Percentiles rank a stretch among this genome's conserved stretches.
phyloP scores from a whole-genome alignment of 768 basidiomycete species.

The Russula compacta region DNA sequence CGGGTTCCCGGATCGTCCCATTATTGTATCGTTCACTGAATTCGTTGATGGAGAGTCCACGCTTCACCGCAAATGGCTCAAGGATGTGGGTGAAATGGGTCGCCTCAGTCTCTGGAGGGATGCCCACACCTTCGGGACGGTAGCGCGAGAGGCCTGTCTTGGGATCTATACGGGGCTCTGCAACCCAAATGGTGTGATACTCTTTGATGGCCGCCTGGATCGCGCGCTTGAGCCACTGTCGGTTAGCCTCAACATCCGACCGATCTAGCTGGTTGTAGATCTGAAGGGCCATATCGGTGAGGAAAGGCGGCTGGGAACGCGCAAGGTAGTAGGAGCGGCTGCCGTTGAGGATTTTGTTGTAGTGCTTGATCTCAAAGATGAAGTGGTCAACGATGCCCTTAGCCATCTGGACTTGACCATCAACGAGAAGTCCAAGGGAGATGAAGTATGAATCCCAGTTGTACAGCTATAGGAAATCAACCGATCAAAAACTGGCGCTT shows the following conservation, averaged over 20 bases:
- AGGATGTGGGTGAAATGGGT: slow-evolving; percentile 97
- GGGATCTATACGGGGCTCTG: slow-evolving; percentile 87
- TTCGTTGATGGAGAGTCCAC: slow-evolving; percentile 88
- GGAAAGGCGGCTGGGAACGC: slow-evolving; percentile 95
- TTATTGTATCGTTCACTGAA: slow-evolving; percentile 96
- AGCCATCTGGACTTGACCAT: slow-evolving; percentile 89
- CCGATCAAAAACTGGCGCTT: neutral
- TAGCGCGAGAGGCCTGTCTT: slow-evolving; percentile 92
- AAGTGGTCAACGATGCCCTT: slow-evolving; percentile 99
- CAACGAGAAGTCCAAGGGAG: slow-evolving; percentile 85
- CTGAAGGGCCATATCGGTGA: slow-evolving; percentile 97
- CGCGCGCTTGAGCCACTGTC: slow-evolving; percentile 87
- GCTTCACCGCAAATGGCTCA: slow-evolving; percentile 87
- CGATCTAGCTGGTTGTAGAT: slow-evolving; percentile 95
- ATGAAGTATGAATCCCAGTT: slow-evolving; percentile 98
- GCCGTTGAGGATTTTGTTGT: slow-evolving; percentile 94
- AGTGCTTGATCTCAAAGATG: slow-evolving; percentile 97
- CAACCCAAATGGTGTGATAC: slow-evolving; percentile 96
- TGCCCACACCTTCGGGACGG: slow-evolving; percentile 88
- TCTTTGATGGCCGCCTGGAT: slow-evolving; percentile 98
- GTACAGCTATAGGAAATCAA: slow-evolving; percentile 49
- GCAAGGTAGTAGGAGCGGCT: slow-evolving; percentile 93
- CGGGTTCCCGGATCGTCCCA: slow-evolving; percentile 72
- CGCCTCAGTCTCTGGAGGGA: slow-evolving; percentile 98
- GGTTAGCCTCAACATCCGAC: slow-evolving; percentile 69